Evolutionary conservation across 352 stramenopile genomes (phyloP).

Genomic region (Globisporangium spiculum): DNA sequence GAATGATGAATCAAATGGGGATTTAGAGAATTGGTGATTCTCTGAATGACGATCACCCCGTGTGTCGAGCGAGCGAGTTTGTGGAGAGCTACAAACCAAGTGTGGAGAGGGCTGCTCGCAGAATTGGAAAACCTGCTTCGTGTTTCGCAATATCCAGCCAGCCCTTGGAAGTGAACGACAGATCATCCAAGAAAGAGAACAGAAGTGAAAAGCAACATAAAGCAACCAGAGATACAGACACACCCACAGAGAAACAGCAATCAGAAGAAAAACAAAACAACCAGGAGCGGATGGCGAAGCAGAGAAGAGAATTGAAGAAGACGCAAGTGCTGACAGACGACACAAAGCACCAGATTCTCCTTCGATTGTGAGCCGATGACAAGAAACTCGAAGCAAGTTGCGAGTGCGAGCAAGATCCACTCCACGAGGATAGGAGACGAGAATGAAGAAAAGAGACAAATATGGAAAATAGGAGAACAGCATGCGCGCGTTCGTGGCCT

Average conservation of each 20-base stretch:
- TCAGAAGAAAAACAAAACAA: not conserved
- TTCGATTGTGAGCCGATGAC: not conserved
- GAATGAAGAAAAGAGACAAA: not conserved
- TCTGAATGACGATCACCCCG: not conserved
- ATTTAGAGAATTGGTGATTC: not conserved
- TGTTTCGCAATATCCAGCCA: not conserved
- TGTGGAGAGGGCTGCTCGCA: not conserved
- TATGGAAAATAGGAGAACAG: not conserved
- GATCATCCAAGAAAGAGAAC: not conserved
- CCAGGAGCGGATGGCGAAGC: not conserved
- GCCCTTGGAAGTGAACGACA: not conserved
- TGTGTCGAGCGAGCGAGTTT: conserved; percentile 3
- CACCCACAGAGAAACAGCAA: not conserved
- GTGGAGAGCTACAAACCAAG: not conserved
- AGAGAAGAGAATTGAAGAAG: not conserved
- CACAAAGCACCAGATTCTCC: not conserved
- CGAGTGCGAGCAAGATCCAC: not conserved
- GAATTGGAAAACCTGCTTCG: not conserved
- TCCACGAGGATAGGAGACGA: not conserved
- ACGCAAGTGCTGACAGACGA: not conserved
- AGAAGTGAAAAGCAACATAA: not conserved
- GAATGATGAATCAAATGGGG: conserved; percentile 3
- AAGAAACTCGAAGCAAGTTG: not conserved
- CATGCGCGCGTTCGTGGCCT: no score
- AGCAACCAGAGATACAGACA: not conserved